Conservation (phyloP, 1,284 basidiomycete species). For the Schizophyllum commune region DNA sequence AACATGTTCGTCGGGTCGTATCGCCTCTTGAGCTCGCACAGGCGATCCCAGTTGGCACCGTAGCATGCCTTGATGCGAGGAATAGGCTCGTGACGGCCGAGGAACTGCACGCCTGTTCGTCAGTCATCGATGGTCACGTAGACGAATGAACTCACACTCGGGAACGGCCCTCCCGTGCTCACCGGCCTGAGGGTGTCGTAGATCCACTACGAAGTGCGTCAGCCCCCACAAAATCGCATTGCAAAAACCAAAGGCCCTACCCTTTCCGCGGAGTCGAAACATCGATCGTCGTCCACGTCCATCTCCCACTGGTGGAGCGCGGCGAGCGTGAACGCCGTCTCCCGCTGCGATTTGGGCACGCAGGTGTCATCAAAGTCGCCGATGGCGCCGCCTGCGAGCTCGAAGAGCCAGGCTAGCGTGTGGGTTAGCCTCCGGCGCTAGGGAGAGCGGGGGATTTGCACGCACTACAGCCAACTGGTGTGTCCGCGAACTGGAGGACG, state of each 20-base stretch:
- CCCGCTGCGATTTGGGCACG: constrained; percentile 68
- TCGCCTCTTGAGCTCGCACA: constrained; percentile 59
- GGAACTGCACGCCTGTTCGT: constrained; percentile 46
- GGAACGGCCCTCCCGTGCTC: constrained; percentile 66
- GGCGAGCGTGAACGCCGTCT: constrained; percentile 78
- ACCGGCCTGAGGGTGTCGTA: constrained; percentile 58
- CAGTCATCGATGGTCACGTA: constrained; percentile 8
- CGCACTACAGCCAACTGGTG: constrained; percentile 83
- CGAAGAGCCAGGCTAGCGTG: constrained; percentile 77
- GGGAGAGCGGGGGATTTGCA: constrained; percentile 13
- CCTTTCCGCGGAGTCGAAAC: constrained; percentile 73
- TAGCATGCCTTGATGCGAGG: constrained; percentile 60
- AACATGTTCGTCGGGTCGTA: constrained; percentile 76
- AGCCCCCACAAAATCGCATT: constrained; percentile 1
- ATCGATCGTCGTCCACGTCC: constrained; percentile 69
- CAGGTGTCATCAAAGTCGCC: constrained; percentile 67
- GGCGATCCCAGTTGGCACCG: constrained; percentile 63
- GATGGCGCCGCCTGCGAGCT: constrained; percentile 80
- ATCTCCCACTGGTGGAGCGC: constrained; percentile 92
- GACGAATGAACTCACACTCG: constrained; percentile 52
- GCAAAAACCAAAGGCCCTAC: constrained; percentile 29
- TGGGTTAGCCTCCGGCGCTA: background rate
- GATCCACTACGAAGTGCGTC: constrained; percentile 55
- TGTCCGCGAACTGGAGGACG: constrained; percentile 70
- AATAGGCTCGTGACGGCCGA: constrained; percentile 61